phyloP scores from a whole-genome alignment of 257 asterid species.

The Oldenlandia corymbosa region DNA sequence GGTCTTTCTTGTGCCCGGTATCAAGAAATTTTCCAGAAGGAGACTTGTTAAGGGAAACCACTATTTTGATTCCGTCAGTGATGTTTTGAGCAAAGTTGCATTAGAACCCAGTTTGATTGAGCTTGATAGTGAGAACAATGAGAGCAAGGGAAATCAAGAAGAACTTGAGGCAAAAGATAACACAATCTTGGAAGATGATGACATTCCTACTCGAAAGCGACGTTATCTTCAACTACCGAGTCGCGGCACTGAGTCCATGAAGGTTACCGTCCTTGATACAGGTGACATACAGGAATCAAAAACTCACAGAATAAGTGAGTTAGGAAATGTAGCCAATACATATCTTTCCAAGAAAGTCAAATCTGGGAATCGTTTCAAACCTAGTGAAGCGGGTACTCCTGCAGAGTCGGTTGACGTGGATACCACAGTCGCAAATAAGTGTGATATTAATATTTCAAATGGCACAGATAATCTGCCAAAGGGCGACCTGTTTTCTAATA shows the following conservation, averaged over 20 bases:
- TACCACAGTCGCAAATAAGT: slow-evolving; percentile 11
- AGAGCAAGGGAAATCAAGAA: slow-evolving; percentile 23
- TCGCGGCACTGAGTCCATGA: slow-evolving; percentile 27
- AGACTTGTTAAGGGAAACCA: slow-evolving; percentile 52
- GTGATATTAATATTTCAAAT: slow-evolving; percentile 13
- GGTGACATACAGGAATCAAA: slow-evolving; percentile 35
- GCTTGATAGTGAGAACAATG: slow-evolving; percentile 35
- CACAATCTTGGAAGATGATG: slow-evolving; percentile 32
- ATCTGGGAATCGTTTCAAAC: slow-evolving; percentile 6
- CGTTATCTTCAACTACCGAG: slow-evolving; percentile 62
- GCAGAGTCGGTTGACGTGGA: slow-evolving; percentile 36
- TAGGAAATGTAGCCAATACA: slow-evolving; percentile 42
- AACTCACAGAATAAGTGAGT: slow-evolving; percentile 35
- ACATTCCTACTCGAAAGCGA: slow-evolving; percentile 30
- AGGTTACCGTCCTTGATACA: slow-evolving; percentile 59
- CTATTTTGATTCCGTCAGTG: slow-evolving; percentile 66
- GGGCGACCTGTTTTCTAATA: slow-evolving; percentile 20
- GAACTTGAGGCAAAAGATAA: slow-evolving; percentile 18
- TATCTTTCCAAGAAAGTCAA: slow-evolving; percentile 21
- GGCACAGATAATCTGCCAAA: slow-evolving; percentile 15
- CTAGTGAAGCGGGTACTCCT: slow-evolving; percentile 19
- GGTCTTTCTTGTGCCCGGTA: slow-evolving; percentile 67
- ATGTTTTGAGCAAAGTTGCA: slow-evolving; percentile 59
- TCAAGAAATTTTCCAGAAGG: slow-evolving; percentile 55
- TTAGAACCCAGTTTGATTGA: slow-evolving; percentile 54